phyloP scores from a whole-genome alignment of 2,329 filamentous ascomycete species.

The Monascus ruber region DNA sequence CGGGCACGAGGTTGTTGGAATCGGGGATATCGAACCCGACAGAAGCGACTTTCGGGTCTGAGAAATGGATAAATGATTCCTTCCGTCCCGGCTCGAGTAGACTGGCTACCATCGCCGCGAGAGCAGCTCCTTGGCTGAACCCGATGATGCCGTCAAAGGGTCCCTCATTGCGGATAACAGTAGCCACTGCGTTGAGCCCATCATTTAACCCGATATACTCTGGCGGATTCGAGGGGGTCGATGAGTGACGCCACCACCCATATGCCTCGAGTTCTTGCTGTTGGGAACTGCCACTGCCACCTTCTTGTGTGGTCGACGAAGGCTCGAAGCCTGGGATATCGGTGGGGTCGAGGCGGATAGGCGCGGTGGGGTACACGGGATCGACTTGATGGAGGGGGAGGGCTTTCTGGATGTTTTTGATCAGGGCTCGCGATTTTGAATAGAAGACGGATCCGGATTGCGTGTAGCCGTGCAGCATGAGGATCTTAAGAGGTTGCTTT shows the following conservation, averaged over 20 bases:
- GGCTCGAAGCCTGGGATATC: constrained; percentile 60
- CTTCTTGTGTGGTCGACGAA: constrained; percentile 6
- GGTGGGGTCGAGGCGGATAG: constrained; percentile 48
- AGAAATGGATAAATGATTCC: constrained; percentile 39
- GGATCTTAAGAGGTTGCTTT: constrained; percentile 44
- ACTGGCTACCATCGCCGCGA: constrained; percentile 60
- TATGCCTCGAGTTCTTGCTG: constrained; percentile 49
- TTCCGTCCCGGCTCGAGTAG: constrained; percentile 49
- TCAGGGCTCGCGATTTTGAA: constrained; percentile 75
- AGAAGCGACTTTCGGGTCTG: constrained; percentile 8
- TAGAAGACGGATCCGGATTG: constrained; percentile 80
- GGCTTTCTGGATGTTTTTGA: constrained; percentile 66
- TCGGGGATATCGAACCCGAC: constrained; percentile 7
- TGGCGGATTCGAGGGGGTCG: constrained; percentile 47
- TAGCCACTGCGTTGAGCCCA: constrained; percentile 54
- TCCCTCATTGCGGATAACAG: constrained; percentile 49
- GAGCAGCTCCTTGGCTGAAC: constrained; percentile 69
- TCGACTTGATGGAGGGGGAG: constrained; percentile 51
- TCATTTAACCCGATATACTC: constrained; percentile 59
- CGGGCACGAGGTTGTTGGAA: constrained; percentile 16
- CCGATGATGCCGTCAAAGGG: constrained; percentile 70
- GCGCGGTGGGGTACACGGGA: constrained; percentile 59
- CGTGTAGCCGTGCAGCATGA: constrained; percentile 81
- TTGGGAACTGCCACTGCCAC: constrained; percentile 18
- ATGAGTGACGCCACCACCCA: constrained; percentile 64